phyloP scores from a whole-genome alignment of 164 flowering plant species.

The Warburgia ugandensis region DNA sequence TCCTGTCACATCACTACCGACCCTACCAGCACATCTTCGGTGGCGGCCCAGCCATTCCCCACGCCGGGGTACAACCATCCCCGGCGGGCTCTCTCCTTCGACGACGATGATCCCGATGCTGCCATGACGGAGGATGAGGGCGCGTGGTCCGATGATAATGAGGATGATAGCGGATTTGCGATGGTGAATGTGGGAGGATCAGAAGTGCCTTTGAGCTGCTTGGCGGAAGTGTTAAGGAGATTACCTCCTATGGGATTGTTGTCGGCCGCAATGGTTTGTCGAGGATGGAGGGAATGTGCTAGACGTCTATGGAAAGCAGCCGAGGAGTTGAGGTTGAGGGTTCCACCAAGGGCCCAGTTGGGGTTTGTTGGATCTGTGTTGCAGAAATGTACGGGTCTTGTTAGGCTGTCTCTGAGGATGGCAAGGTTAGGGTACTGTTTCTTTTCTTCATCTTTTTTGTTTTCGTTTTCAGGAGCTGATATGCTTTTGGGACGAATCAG shows the following conservation, averaged over 20 bases:
- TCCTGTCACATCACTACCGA: constrained; percentile 26
- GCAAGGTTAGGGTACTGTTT: constrained; percentile 59
- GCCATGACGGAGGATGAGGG: neutral
- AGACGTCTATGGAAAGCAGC: constrained; percentile 68
- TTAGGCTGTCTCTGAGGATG: constrained; percentile 61
- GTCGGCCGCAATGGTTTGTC: constrained; percentile 77
- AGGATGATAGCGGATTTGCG: too few species aligned
- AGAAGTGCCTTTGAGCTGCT: constrained; percentile 16
- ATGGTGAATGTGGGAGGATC: neutral
- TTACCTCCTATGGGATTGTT: constrained; percentile 67
- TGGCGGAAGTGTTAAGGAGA: constrained; percentile 78
- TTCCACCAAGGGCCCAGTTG: constrained; percentile 50
- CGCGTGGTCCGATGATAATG: constrained; percentile 15
- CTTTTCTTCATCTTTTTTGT: neutral
- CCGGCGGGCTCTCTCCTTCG: constrained; percentile 71
- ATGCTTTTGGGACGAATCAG: neutral
- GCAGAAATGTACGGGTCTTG: constrained; percentile 71
- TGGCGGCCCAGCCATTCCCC: constrained; percentile 10
- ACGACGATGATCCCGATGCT: constrained; percentile 31
- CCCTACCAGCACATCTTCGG: constrained; percentile 9
- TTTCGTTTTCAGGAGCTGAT: constrained; percentile 9
- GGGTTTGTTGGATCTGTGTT: constrained; percentile 72
- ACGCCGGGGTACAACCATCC: constrained; percentile 7
- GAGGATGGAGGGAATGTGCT: constrained; percentile 75
- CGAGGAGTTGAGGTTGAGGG: constrained; percentile 73